Conservation (phyloP, 1,284 basidiomycete species). For the Papiliotrema flavescens region DNA sequence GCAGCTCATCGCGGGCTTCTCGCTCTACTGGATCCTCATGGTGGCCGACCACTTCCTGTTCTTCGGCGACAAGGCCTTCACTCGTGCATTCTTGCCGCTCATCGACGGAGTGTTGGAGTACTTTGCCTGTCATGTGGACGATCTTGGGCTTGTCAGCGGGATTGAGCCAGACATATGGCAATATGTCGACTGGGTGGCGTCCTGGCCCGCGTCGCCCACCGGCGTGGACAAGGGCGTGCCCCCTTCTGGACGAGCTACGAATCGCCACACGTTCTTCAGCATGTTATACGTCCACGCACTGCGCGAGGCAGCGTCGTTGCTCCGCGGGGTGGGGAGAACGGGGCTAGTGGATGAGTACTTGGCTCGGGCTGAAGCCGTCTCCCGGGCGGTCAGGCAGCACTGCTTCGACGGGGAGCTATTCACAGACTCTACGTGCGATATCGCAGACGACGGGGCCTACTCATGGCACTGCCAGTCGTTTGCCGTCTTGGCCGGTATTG, state of each 20-base stretch:
- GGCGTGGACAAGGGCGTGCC: constrained; percentile 31
- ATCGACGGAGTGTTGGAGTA: constrained; percentile 27
- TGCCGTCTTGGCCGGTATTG: constrained; percentile 18
- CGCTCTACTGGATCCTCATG: constrained; percentile 24
- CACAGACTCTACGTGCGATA: constrained; percentile 24
- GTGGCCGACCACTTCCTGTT: constrained; percentile 25
- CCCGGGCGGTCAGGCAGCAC: constrained; percentile 19
- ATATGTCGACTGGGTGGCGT: constrained; percentile 30
- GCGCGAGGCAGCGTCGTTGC: constrained; percentile 12
- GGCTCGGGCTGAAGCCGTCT: constrained; percentile 8
- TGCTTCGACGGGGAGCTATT: constrained; percentile 26
- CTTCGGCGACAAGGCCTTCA: constrained; percentile 18
- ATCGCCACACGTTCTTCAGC: constrained; percentile 30
- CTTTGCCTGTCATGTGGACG: constrained; percentile 26
- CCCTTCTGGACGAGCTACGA: constrained; percentile 18
- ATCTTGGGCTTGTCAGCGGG: constrained; percentile 21
- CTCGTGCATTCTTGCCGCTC: constrained; percentile 15
- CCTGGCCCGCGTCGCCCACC: constrained; percentile 16
- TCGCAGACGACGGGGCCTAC: constrained; percentile 10
- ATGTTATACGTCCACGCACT: constrained; percentile 28
- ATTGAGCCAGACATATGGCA: constrained; percentile 25
- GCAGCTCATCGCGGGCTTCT: constrained; percentile 31
- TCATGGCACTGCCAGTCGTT: constrained; percentile 33
- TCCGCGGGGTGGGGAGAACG: constrained; percentile 15
- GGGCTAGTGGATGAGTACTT: constrained; percentile 20